Conservation (phyloP, 768 basidiomycete genomes). For the Crucibulum laeve region DNA sequence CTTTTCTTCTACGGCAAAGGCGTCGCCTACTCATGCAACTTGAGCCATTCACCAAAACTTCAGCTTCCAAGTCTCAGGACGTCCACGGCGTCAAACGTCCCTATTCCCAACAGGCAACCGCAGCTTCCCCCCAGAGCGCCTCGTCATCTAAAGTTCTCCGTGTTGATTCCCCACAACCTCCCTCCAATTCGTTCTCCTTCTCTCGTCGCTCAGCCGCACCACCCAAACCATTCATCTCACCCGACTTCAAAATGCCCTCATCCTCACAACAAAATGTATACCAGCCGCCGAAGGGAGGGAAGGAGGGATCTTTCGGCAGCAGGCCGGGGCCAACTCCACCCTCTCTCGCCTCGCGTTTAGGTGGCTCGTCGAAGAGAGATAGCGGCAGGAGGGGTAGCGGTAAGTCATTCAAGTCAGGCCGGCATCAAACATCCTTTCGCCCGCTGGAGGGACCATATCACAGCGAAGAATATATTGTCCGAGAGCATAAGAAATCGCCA, state of each 20-base stretch:
- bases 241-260: constrained; percentile 11
- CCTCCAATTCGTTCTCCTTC: constrained; percentile 4
- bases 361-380: too few species aligned
- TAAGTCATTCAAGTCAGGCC: too few species aligned
- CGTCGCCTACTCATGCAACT: constrained; percentile 60
- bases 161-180: constrained; percentile 15
- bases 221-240: constrained; percentile 13
- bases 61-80: constrained; percentile 6
- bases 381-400: too few species aligned
- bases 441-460: constrained; percentile 28
- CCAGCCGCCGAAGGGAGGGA: constrained; percentile 9
- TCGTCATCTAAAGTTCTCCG: constrained; percentile 24
- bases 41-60: constrained; percentile 27
- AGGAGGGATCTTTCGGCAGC: neutral
- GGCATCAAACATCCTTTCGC: constrained; percentile 5
- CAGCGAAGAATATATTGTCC: constrained; percentile 26
- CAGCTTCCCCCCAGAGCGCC: constrained; percentile 7
- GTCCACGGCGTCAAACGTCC: constrained; percentile 38
- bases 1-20: constrained; percentile 40
- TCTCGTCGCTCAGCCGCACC: constrained; percentile 6
- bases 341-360: constrained; percentile 3
- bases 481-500: constrained; percentile 23
- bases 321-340: constrained; percentile 2
- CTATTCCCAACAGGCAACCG: constrained; percentile 34
- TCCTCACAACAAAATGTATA: constrained; percentile 12